Base-by-base conservation (phyloP, 352 stramenopile species). In the Aphanomyces cochlioides region DNA sequence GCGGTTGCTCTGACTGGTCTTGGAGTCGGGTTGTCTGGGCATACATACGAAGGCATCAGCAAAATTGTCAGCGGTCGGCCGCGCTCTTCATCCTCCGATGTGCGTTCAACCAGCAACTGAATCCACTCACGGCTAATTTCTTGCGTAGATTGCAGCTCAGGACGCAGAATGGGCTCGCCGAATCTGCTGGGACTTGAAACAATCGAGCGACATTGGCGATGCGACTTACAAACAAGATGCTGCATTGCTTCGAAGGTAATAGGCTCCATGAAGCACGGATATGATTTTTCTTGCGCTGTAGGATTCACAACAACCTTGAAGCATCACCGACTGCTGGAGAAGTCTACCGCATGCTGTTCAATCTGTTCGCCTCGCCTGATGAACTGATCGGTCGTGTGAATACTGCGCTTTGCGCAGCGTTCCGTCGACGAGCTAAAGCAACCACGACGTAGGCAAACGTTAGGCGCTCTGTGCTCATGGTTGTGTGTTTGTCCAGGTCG, bases 101-200 rank as follows among this genome's bases (percentile, higher is more conserved):
- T 28, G 2, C 28, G 28, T 28, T 28, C 28, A 28, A 28, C 1
- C 28, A 2, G 28, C 28, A 28, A 28, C 28, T 28, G 58, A 37
- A 34, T 37, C 38, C 13, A 66, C 12, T 37, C 12, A 13, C 56
- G 21, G 13, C 21, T 38, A 2, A 12, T 53, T 15, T 13, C 13
- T 15, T 19, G 19, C 12, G 57, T 28, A 28, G 13, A 56, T 19
- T 59, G 10, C 12, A 66, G 19, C 10, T 48, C 19, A 19, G 61
- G 61, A 69, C 45, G 15, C 40, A 12, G 36, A 69, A 28, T 69
- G 61, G 61, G 61, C 61, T 8, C 21, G 61, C 8, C 21, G 61
- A 28, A 69, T 69, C 21, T 69, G 61, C 40, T 69, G 61, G 61
- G 61, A 69, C 4, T 21, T 69, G 4, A 69, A 69, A 37, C 61